These are phyloP conservation scores for Bolboschoenus planiculmis DNA, from an alignment of 176 grass and related monocot genomes.

Conservation along the genomic window DNA sequence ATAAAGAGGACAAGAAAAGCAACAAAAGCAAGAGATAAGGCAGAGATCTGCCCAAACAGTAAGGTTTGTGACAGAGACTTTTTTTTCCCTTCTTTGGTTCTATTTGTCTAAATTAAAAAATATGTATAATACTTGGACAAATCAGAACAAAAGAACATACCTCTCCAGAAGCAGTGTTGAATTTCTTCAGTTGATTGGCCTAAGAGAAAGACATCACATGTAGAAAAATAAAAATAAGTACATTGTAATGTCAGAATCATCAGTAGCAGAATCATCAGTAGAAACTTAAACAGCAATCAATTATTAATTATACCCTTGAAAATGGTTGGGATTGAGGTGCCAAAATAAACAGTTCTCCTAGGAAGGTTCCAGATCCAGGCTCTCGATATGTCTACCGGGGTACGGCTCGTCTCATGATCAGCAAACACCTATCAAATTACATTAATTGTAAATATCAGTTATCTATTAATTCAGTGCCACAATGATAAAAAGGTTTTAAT, in stretches of 20 bases:
- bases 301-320: slow-evolving; percentile 55
- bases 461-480: background rate
- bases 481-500: background rate
- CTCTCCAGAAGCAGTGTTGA: slow-evolving; percentile 55
- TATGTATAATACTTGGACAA: background rate
- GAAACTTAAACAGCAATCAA: background rate
- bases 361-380: slow-evolving; percentile 74
- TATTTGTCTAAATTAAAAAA: slow-evolving; percentile 4
- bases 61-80: background rate
- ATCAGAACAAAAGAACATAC: background rate
- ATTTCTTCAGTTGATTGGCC: slow-evolving; percentile 46
- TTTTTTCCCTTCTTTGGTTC: background rate
- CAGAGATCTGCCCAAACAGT: background rate
- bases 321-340: slow-evolving; percentile 65
- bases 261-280: background rate
- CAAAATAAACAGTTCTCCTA: slow-evolving; percentile 74
- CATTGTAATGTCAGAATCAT: background rate
- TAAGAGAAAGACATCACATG: slow-evolving; percentile 12
- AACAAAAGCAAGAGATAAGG: background rate
- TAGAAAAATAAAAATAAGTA: slow-evolving; percentile 14
- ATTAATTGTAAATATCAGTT: slow-evolving; percentile 3
- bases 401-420: slow-evolving; percentile 56
- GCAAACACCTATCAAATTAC: slow-evolving; percentile 58
- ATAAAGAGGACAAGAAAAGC: background rate
- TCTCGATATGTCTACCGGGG: slow-evolving; percentile 55